Evolutionary conservation across 2,329 filamentous ascomycete species (phyloP), one percentile per base, ranked within the genome.

Genomic region (Coniochaeta pulveracea): DNA sequence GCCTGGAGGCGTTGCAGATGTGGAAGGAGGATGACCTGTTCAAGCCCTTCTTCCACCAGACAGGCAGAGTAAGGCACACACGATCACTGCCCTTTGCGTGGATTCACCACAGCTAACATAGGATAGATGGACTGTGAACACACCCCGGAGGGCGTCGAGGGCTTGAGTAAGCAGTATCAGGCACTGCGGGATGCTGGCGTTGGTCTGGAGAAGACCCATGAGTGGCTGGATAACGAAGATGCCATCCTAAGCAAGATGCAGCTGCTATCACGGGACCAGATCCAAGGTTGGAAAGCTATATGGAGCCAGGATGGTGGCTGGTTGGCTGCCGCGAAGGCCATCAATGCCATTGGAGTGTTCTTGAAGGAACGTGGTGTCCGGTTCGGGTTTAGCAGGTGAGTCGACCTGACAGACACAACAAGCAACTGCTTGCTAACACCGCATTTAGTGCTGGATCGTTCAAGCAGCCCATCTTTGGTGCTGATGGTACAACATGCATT

Each of bases 241-340:
- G 53, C 56, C 19, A 63, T 66, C 8, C 36, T 63, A 10, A 45
- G 45, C 2, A 62, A 56, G 33, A 48, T 55, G 37, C 61, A 60
- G 2, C 46, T 56, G 4, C 45, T 66, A 9, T 43, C 52, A 4
- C 51, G 48, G 2, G 54, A 61, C 3, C 55, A 58, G 17, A 55
- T 63, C 40, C 33, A 55, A 49, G 61, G 60, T 4, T 66, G 62
- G 61, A 64, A 64, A 44, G 62, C 55, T 7, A 47, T 65, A 12
- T 62, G 48, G 33, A 59, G 55, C 35, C 33, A 44, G 4, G 59
- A 64, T 34, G 61, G 61, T 16, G 62, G 62, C 28, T 66, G 62
- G 62, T 48, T 65, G 11, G 61, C 61, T 15, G 61, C 61, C 14
- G 58, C 55, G 5, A 61, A 64, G 42, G 61, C 61, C 12, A 63